Evolutionary conservation across 2,329 filamentous ascomycete species (phyloP).

Genomic region (Berkeleyomyces basicola): DNA sequence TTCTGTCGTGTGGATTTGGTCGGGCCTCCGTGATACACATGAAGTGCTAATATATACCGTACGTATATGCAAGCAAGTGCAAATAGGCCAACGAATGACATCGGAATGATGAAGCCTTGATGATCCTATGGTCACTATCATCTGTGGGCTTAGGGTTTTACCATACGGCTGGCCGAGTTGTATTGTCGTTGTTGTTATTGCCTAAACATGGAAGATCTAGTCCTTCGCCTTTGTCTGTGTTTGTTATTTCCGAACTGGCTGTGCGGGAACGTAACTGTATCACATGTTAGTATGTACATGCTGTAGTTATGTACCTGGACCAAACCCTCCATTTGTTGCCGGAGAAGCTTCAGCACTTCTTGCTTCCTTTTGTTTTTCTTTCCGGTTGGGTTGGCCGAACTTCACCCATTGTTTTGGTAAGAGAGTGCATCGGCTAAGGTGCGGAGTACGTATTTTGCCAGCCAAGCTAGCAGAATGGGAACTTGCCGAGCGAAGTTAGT

Average conservation of each 20-base stretch:
- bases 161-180: background rate
- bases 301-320: too few relatives aligned
- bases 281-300: too few relatives aligned
- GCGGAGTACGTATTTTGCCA: background rate
- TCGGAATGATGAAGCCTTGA: background rate
- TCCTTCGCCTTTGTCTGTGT: background rate
- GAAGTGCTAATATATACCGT: background rate
- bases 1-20: background rate
- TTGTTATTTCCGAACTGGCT: background rate
- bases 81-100: background rate
- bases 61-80: background rate
- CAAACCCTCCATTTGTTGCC: too few relatives aligned
- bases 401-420: background rate
- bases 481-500: background rate
- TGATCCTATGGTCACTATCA: background rate
- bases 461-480: background rate
- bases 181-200: background rate
- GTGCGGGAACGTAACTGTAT: background rate
- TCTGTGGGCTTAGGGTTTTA: background rate
- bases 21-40: too few relatives aligned
- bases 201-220: background rate
- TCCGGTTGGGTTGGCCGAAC: background rate
- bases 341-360: too few relatives aligned
- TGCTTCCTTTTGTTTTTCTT: background rate
- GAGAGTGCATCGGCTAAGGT: background rate